phyloP scores from a whole-genome alignment of 1,284 basidiomycete genomes.

The Bondarzewia mesenterica region DNA sequence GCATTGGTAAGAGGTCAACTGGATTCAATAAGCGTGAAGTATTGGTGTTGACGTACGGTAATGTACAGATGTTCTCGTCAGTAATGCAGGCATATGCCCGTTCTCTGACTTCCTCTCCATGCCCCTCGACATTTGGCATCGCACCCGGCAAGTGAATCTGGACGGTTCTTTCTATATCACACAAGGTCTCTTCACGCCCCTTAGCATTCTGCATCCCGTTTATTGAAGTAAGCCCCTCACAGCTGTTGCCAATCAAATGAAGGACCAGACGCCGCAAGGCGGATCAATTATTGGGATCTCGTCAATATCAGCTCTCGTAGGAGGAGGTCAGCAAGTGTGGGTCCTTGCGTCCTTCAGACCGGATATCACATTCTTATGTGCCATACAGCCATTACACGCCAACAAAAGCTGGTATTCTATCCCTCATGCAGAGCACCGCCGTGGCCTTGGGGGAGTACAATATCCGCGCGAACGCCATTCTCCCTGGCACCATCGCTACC shows the following conservation, averaged over 20 bases:
- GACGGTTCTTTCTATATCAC: slow-evolving; percentile 75
- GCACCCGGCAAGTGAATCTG: slow-evolving; percentile 67
- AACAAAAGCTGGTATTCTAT: slow-evolving; percentile 56
- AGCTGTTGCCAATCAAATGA: slow-evolving; percentile 78
- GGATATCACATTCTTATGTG: neutral
- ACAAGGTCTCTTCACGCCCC: slow-evolving; percentile 45
- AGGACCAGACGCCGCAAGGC: slow-evolving; percentile 57
- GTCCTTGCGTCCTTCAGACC: slow-evolving; percentile 1
- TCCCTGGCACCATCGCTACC: slow-evolving; percentile 71
- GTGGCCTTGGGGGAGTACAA: slow-evolving; percentile 70
- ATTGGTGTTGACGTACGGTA: slow-evolving; percentile 28
- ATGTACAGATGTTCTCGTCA: slow-evolving; percentile 41
- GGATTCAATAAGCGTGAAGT: neutral
- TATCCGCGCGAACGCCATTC: slow-evolving; percentile 64
- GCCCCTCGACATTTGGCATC: slow-evolving; percentile 61
- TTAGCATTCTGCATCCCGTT: neutral
- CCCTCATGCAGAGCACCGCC: slow-evolving; percentile 78
- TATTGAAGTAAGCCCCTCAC: neutral
- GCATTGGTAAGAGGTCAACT: slow-evolving; percentile 45
- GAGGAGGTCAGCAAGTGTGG: slow-evolving; percentile 65
- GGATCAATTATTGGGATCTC: slow-evolving; percentile 73
- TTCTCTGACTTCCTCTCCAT: slow-evolving; percentile 77
- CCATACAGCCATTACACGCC: neutral
- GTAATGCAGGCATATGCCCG: slow-evolving; percentile 78
- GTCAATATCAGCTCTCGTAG: slow-evolving; percentile 73